These are phyloP conservation scores for Blastobotrys peoriensis DNA, from an alignment of 805 yeast species.

Conservation along the genomic window DNA sequence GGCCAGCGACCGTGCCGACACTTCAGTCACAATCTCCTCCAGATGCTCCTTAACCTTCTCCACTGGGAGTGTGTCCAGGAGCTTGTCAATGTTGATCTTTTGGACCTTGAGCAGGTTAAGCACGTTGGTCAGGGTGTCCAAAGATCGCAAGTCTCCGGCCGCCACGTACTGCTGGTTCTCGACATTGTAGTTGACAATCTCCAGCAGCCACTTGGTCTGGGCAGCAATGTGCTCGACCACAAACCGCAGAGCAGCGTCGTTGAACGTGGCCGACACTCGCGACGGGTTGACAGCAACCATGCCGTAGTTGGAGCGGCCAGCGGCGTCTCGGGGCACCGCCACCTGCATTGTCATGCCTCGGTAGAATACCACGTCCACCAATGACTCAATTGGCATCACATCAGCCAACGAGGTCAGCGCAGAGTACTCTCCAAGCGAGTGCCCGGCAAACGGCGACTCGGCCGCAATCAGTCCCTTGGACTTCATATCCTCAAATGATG, in stretches of 20 bases:
- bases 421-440: slow-evolving; percentile 97
- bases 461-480: slow-evolving; percentile 91
- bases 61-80: slow-evolving; percentile 72
- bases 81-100: slow-evolving; percentile 86
- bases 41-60: slow-evolving; percentile 88
- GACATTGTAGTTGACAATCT: slow-evolving; percentile 96
- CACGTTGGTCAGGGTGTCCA: slow-evolving; percentile 89
- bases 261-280: slow-evolving; percentile 81
- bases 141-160: slow-evolving; percentile 96
- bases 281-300: slow-evolving; percentile 99
- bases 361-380: slow-evolving; percentile 96
- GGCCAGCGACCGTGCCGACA: slow-evolving; percentile 69
- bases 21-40: slow-evolving; percentile 81
- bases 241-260: slow-evolving; percentile 88
- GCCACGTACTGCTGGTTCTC: slow-evolving; percentile 98
- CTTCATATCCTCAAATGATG: slow-evolving; percentile 96
- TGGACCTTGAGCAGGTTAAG: slow-evolving; percentile 89
- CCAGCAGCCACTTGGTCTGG: slow-evolving; percentile 89
- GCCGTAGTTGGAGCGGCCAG: slow-evolving; percentile 97
- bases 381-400: slow-evolving; percentile 96
- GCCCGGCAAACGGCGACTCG: slow-evolving; percentile 96
- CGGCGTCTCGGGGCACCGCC: slow-evolving; percentile 95
- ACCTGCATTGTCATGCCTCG: slow-evolving; percentile 99
- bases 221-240: slow-evolving; percentile 83
- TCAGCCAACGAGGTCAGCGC: slow-evolving; percentile 96